phyloP scores from a whole-genome alignment of 257 asterid species.

The Cordia subcordata region DNA sequence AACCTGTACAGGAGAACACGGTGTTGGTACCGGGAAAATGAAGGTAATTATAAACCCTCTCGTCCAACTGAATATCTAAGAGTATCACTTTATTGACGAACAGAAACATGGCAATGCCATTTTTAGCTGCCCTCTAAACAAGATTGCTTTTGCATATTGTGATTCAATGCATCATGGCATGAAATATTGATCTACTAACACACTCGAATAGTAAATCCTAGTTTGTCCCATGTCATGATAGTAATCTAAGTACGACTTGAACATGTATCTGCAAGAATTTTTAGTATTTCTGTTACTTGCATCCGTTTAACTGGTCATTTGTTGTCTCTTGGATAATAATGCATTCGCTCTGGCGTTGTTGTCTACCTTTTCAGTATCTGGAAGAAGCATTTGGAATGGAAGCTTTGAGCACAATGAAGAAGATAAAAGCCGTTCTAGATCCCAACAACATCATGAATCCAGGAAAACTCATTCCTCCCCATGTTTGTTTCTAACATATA shows the following conservation, averaged over 20 bases:
- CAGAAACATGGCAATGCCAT: no score
- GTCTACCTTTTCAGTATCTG: conserved; percentile 49
- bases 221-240: background rate
- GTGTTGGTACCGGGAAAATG: conserved; percentile 97
- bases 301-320: no score
- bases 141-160: no score
- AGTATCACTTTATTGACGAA: no score
- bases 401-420: conserved; percentile 82
- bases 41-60: conserved; percentile 57
- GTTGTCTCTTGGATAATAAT: no score
- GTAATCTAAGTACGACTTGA: no score
- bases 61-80: no score
- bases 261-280: no score
- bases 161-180: background rate
- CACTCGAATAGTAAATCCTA: background rate
- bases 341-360: background rate
- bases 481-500: conserved; percentile 52
- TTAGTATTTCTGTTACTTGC: background rate
- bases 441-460: conserved; percentile 92
- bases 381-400: conserved; percentile 92
- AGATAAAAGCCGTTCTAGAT: conserved; percentile 81
- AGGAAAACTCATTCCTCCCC: conserved; percentile 90
- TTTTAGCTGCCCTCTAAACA: no score
- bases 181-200: background rate
- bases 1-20: conserved; percentile 98